These are phyloP conservation scores for Purpureocillium takamizusanense DNA, from an alignment of 2,329 filamentous ascomycete genomes.

Conservation along the genomic window DNA sequence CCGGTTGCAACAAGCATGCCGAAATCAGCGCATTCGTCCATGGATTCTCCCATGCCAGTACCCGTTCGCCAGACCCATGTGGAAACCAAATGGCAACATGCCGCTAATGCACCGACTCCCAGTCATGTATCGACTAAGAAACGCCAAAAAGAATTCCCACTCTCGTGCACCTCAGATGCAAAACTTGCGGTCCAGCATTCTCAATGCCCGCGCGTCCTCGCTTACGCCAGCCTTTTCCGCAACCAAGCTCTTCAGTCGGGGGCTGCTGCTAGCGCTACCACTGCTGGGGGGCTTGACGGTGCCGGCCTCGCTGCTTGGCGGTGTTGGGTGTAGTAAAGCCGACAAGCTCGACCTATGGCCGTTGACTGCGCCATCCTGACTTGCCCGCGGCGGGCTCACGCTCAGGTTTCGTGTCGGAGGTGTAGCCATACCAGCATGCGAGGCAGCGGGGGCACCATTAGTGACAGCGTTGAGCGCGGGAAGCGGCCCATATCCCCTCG, in stretches of 20 bases:
- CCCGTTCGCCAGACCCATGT: too few relatives aligned
- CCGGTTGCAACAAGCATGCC: too few relatives aligned
- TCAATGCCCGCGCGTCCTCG: conserved; percentile 57
- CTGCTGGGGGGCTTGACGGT: conserved; percentile 32
- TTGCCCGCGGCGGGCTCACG: conserved; percentile 37
- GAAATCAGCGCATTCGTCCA: too few relatives aligned
- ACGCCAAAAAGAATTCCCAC: not conserved
- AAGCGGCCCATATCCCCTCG: conserved; percentile 33
- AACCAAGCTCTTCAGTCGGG: conserved; percentile 16
- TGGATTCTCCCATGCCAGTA: too few relatives aligned
- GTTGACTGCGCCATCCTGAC: conserved; percentile 13
- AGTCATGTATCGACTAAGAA: not conserved
- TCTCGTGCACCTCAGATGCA: conserved; percentile 15
- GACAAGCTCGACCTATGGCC: conserved; percentile 37
- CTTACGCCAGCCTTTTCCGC: conserved; percentile 34
- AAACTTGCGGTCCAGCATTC: conserved; percentile 56
- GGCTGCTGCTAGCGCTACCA: conserved; percentile 33
- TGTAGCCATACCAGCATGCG: conserved; percentile 23
- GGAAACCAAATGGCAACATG: too few relatives aligned
- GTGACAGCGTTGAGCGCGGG: conserved; percentile 29
- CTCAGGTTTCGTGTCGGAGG: conserved; percentile 38
- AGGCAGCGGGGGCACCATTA: conserved; percentile 15
- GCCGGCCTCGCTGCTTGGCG: conserved; percentile 34
- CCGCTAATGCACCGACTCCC: too few relatives aligned
- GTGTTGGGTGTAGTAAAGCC: conserved; percentile 41